Evolutionary conservation across 2,329 filamentous ascomycete genomes (phyloP), one percentile per base, ranked within the genome.

Genomic region (Colletotrichum caudatum): DNA sequence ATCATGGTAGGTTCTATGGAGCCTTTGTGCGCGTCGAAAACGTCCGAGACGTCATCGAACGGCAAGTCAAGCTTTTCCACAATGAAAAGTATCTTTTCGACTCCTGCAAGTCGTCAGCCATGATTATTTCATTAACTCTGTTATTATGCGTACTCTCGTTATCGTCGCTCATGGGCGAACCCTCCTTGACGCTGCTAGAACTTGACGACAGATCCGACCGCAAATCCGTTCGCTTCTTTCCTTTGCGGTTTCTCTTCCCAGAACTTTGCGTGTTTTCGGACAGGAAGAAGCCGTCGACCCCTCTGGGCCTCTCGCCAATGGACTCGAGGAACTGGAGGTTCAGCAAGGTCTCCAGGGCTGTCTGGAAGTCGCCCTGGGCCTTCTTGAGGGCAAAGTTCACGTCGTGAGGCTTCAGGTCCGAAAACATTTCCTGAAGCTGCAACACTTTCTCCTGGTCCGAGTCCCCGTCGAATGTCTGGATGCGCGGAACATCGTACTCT

Each of bases 231-330:
- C 61, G 61, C 72, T 82, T 83, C 69, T 83, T 86, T 44, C 78
- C 79, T 72, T 83, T 85, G 37, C 73, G 77, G 8, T 74, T 72
- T 26, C 64, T 71, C 57, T 71, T 75, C 46, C 62, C 63, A 48
- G 18, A 78, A 78, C 77, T 1, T 79, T 85, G 81, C 20, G 60
- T 16, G 16, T 51, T 16, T 44, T 89, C 86, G 0, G 86, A 86
- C 50, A 89, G 86, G 29, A 89, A 90, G 78, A 97, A 97, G 0
- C 89, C 94, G 69, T 98, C 94, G n/a, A 98, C 85, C 0, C 94
- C 93, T 78, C 93, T 95, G 1, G 86, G 83, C 1, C 87, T 84
- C 65, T 89, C 84, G 0, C 88, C 88, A 1, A 85, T 87, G 68
- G 94, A 89, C 69, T 94, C 90, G 5, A 98, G 90, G 77, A 92